Base-by-base conservation (phyloP, 208 protist genomes). In the Naegleria gruberi region DNA sequence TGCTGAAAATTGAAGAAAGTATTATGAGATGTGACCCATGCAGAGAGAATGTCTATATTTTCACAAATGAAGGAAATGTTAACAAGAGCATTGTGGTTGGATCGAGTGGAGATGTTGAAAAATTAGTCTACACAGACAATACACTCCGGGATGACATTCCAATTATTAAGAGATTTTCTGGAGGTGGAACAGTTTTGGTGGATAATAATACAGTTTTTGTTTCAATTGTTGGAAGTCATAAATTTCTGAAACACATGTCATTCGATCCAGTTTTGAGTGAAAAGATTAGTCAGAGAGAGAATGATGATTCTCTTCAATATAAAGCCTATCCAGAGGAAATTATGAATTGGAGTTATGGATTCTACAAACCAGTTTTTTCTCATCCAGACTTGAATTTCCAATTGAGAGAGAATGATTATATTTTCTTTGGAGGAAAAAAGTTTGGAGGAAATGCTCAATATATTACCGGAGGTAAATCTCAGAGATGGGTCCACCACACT, bases 391-490 rank as follows among this genome's bases (percentile, higher is more conserved):
- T 43, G 23, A 4, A 65, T 12, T 88, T 88, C 26, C 2, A 34
- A 43, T 65, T 88, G 12, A 5, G 26, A 43, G 84, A 88, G 42
- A 65, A 88, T 65, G 84, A 88, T 88, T 88, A 65, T 65, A 42
- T 65, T 34, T 88, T 88, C 46, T 10, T 46, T 85, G 41, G 43
- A 10, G 44, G 26, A n/a, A 23, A 23, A 43, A 88, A 88, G 26
- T 88, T 88, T 65, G 84, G 45, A 6, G 84, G 84, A 4, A 88
- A 88, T 65, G 84, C 84, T 30, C 84, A 88, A 65, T 88, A 88
- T n/a, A 57, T 88, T 0, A 88, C 84, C 43, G 84, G 84, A 15
- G 84, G 84, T n/a, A 43, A 43, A 42, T 88, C 15, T 10, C 10
- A 55, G 42, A 4, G 45, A 40, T 88, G 41, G 41, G 43, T 51